Base-by-base conservation (phyloP, 495 filamentous ascomycete species). In the Copromyces sp. region DNA sequence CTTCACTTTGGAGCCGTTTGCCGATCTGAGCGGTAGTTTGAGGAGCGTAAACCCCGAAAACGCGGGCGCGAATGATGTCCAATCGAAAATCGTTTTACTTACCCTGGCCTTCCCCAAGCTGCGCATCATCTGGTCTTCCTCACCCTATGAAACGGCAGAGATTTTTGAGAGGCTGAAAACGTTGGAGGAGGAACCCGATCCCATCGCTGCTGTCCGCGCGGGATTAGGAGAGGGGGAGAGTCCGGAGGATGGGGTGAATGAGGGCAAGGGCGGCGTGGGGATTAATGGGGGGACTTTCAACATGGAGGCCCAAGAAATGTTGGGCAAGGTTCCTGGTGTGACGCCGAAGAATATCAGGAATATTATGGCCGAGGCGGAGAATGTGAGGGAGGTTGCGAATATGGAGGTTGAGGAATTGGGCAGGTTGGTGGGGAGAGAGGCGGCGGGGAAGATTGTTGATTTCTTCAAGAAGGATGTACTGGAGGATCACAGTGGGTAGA, bases 121-220 rank as follows among this genome's bases (percentile, higher is more conserved):
- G 38, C 90, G 91, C 70, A 90, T 99, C 69, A 94, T 99, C 74
- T 99, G 95, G 95, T 95, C 92, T 9, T 92, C 89, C 0, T 93
- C 89, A 20, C 95, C 95, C 0, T 98, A 97, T 79, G 95, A 99
- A 80, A 98, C 96, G 2, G 95, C 95, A 6, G 94, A 97, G 83
- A 98, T 99, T 74, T 98, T 98, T 80, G 90, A 93, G 44, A 91
- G 94, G 76, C 85, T 99, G 32, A 99, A 99, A 83, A 92, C 93
- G 76, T 89, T 92, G 72, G 89, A 92, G 74, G 84, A 90, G 4
- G 95, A 99, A 82, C 96, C 95, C 2, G 93, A 99, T 79, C 96
- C 96, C 16, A 86, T 97, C 32, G 89, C 88, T 4, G 95, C 96
- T 3, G 93, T 97, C 4, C 87, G 92, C 69, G 87, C 93, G 17